Conservation (phyloP, 768 basidiomycete species). For the Mycena indigotica region DNA sequence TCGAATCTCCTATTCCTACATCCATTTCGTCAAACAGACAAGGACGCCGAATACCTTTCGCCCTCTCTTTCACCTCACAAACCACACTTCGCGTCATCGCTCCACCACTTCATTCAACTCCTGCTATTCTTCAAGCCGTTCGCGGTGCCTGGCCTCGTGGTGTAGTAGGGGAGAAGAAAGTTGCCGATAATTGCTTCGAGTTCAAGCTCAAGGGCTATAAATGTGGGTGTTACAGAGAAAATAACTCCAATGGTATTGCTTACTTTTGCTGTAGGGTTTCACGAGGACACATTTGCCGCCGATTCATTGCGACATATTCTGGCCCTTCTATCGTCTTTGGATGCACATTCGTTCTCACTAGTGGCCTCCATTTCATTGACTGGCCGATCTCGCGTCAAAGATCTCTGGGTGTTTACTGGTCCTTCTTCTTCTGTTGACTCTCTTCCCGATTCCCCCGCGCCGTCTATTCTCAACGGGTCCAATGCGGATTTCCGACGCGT, state of each 20-base stretch:
- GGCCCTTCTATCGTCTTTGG: slow-evolving; percentile 64
- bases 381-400: slow-evolving; percentile 72
- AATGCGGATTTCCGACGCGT: slow-evolving; percentile 27
- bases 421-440: slow-evolving; percentile 40
- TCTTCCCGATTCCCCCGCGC: slow-evolving; percentile 35
- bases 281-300: slow-evolving; percentile 72
- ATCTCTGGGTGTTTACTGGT: slow-evolving; percentile 77
- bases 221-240: slow-evolving; percentile 56
- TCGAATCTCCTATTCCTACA: slow-evolving; percentile 40
- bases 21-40: slow-evolving; percentile 36
- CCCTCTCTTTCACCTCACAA: slow-evolving; percentile 69
- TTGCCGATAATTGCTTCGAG: slow-evolving; percentile 71
- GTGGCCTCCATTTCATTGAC: slow-evolving; percentile 71
- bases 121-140: slow-evolving; percentile 80
- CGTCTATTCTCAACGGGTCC: slow-evolving; percentile 29
- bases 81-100: slow-evolving; percentile 72
- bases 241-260: slow-evolving; percentile 21
- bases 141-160: slow-evolving; percentile 79
- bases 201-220: slow-evolving; percentile 83
- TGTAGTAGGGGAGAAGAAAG: slow-evolving; percentile 75
- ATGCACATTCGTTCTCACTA: slow-evolving; percentile 67
- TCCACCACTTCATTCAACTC: slow-evolving; percentile 76
- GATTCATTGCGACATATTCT: slow-evolving; percentile 77
- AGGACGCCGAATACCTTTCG: slow-evolving; percentile 56
- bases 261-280: slow-evolving; percentile 57